Conservation (phyloP, 2,329 filamentous ascomycete genomes). For the Ophiostoma triangulosporum region DNA sequence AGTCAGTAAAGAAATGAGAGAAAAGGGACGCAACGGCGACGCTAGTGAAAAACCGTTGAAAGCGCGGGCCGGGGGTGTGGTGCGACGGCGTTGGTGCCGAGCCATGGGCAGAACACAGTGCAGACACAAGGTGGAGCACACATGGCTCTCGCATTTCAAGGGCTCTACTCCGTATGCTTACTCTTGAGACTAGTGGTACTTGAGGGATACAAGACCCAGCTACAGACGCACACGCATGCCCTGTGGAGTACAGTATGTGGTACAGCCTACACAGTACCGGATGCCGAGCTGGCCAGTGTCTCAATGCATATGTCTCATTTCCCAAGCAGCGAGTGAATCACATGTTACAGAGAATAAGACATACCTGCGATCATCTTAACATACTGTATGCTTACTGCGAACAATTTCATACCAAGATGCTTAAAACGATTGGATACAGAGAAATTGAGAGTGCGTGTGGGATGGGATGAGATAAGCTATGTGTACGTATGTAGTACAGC, state of each 20-base stretch:
- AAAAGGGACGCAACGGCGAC: background rate
- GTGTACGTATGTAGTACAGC: no score
- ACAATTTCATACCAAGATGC: no score
- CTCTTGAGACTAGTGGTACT: background rate
- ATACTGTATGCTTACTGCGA: no score
- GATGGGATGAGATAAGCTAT: no score
- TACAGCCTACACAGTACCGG: background rate
- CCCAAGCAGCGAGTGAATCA: background rate
- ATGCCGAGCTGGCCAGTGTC: background rate
- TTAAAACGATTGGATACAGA: no score
- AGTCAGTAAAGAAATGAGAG: background rate
- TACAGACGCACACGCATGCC: background rate
- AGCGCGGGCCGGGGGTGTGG: slow-evolving; percentile 9
- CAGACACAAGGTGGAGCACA: background rate
- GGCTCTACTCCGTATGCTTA: no score
- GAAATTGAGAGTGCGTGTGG: no score
- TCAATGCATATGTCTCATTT: background rate
- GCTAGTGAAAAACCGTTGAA: slow-evolving; percentile 14
- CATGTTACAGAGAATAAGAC: no score
- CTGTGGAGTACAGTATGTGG: background rate
- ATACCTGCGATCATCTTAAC: no score
- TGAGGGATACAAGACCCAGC: background rate
- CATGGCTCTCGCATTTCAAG: background rate
- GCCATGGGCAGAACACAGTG: background rate
- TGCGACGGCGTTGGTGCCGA: slow-evolving; percentile 5